Base-by-base conservation (phyloP, 768 basidiomycete species). In the Lactarius psammicola region DNA sequence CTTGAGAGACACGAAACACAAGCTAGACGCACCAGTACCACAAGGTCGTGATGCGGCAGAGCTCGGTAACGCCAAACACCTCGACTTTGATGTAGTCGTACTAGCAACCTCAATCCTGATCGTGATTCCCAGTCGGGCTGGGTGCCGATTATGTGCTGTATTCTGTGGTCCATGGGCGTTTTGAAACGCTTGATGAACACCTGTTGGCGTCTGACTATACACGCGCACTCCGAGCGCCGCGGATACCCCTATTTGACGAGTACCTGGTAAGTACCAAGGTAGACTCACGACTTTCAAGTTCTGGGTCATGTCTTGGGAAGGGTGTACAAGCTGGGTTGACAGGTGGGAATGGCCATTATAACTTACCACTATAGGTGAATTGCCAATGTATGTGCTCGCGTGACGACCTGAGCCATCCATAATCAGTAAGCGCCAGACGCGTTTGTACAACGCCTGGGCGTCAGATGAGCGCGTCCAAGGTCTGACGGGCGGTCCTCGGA, bases 381-480 rank as follows among this genome's bases (percentile, higher is more conserved):
- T 61, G 46, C 42, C 57, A 65, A 61, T 56, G 34, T 9, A 31
- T 38, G 26, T 31, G 15, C 36, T 38, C 38, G 65, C 57, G 51
- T 59, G 61, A 66, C 38, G 4, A 30, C 33, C 57, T 36, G 51
- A 63, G 34, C 33, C 20, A 17, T 28, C 60, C 56, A 62, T 42
- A 62, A 33, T 20, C 28, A 54, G 60, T 49, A 59, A 55, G 57
- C 49, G 40, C 57, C 20, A 59, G 66, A 63, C 66, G 66, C 61
- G 65, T 63, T 31, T 18, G 54, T 59, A 40, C 49, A 49, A 44
- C 34, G 40, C 23, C 46, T 23, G 49, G 49, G 49, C 11, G 51
- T 67, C 66, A 67, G 61, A 63, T 67, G 66, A 67, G 66, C 66
- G 66, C 66, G 61, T 67, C 56, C 36, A 56, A 58, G 62, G 61